Percentiles rank a stretch among this genome's conserved stretches.
These are phyloP conservation scores for Pneumocystis wakefieldiae DNA, from an alignment of 1,139 yeast species.

Conservation along the genomic window DNA sequence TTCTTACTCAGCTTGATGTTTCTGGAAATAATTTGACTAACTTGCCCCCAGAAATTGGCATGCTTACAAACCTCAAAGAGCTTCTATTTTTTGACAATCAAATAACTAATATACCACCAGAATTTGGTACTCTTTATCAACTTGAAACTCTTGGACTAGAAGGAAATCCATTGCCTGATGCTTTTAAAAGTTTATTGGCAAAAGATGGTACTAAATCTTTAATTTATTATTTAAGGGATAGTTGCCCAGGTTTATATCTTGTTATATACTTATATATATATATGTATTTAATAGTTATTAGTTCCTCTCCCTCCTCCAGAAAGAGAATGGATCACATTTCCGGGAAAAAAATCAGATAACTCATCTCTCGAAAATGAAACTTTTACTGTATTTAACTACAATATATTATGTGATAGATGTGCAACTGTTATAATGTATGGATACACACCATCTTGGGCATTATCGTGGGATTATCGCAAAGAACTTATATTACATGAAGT, in stretches of 20 bases:
- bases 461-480: conserved; percentile 85
- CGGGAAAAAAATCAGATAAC: conserved; percentile 16
- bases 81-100: conserved; percentile 80
- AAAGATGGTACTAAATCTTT: conserved; percentile 78
- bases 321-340: conserved; percentile 21
- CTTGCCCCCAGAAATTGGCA: conserved; percentile 71
- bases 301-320: conserved; percentile 49
- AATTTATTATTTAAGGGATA: conserved; percentile 65
- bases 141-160: conserved; percentile 80
- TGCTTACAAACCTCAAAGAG: conserved; percentile 64
- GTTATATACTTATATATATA: neutral
- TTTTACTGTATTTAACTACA: conserved; percentile 74
- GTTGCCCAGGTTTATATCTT: conserved; percentile 34
- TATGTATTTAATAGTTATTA: neutral
- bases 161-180: conserved; percentile 72
- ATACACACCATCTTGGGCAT: conserved; percentile 95
- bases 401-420: conserved; percentile 87
- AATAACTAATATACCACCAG: conserved; percentile 58
- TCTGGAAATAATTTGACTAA: conserved; percentile 59
- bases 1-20: conserved; percentile 70
- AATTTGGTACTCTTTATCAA: conserved; percentile 75
- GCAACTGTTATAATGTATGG: conserved; percentile 87
- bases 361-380: conserved; percentile 21
- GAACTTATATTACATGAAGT: conserved; percentile 61
- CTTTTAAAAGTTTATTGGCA: conserved; percentile 50